Percentiles rank a stretch among this genome's conserved stretches.
These are phyloP conservation scores for Syzygium oleosum DNA, from an alignment of 345 rosid genomes.

Conservation along the genomic window DNA sequence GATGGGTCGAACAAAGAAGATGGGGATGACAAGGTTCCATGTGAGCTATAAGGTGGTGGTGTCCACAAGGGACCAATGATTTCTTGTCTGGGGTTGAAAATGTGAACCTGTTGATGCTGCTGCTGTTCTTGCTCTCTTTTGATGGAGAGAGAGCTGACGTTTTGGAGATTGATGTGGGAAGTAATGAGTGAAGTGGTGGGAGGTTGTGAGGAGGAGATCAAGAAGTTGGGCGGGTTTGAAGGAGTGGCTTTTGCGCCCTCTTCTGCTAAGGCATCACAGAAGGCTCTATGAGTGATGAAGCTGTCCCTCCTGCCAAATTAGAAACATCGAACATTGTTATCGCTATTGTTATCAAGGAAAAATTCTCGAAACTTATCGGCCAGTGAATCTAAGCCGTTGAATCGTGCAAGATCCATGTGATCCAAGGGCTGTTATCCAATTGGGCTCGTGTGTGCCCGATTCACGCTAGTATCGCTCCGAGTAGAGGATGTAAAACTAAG, in stretches of 20 bases:
- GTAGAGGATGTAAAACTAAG: not conserved
- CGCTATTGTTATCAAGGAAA: not conserved
- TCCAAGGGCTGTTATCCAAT: not conserved
- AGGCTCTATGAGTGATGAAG: constrained; percentile 61
- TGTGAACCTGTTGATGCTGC: not conserved
- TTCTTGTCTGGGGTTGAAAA: constrained; percentile 2
- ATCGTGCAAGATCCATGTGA: not conserved
- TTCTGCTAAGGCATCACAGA: constrained; percentile 48
- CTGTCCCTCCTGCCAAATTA: constrained; percentile 47
- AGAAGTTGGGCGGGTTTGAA: not conserved
- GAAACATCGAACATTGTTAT: not conserved
- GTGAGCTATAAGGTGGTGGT: not conserved
- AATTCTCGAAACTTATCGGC: not conserved
- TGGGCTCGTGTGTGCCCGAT: not conserved
- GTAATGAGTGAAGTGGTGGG: constrained; percentile 2
- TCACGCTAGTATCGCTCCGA: not conserved
- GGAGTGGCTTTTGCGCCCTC: constrained; percentile 12
- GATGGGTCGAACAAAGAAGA: constrained; percentile 6
- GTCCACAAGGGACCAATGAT: not conserved
- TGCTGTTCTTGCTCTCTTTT: constrained; percentile 28
- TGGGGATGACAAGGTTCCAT: constrained; percentile 1
- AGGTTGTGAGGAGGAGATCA: not conserved
- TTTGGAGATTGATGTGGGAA: not conserved
- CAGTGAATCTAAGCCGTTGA: not conserved
- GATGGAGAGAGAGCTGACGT: constrained; percentile 10